Conservation (phyloP, 768 basidiomycete species). For the Calocybe indica region DNA sequence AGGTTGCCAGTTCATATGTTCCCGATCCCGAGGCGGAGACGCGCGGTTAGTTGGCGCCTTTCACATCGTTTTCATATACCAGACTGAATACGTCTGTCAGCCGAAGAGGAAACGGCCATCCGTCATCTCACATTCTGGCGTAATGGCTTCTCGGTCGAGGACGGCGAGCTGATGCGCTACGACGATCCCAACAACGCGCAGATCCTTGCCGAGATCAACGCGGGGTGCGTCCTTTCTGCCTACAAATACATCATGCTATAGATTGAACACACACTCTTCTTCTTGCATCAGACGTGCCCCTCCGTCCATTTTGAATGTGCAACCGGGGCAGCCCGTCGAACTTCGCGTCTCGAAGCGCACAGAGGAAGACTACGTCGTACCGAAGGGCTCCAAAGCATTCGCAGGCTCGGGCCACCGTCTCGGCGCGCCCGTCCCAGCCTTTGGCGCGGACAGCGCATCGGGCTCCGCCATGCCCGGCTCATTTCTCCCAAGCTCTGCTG, state of each 20-base stretch:
- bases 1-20: constrained; percentile 70
- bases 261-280: not conserved
- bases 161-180: constrained; percentile 80
- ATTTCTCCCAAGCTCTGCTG: constrained; percentile 36
- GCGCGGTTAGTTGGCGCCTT: constrained; percentile 13
- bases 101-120: constrained; percentile 49
- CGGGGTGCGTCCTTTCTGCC: constrained; percentile 48
- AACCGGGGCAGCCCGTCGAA: constrained; percentile 76
- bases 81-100: constrained; percentile 19
- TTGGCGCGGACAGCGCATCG: constrained; percentile 8
- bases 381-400: constrained; percentile 49
- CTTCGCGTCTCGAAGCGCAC: constrained; percentile 69
- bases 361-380: constrained; percentile 65
- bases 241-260: not conserved
- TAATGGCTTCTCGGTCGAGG: constrained; percentile 88
- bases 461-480: constrained; percentile 48
- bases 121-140: constrained; percentile 89
- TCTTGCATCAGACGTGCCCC: constrained; percentile 61
- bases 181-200: constrained; percentile 69
- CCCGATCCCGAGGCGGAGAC: constrained; percentile 58
- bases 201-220: constrained; percentile 69
- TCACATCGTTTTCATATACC: not conserved
- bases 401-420: constrained; percentile 74
- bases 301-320: constrained; percentile 66
- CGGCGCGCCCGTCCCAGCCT: constrained; percentile 65